phyloP scores from a whole-genome alignment of 495 filamentous ascomycete species.

The Xylaria acuta region DNA sequence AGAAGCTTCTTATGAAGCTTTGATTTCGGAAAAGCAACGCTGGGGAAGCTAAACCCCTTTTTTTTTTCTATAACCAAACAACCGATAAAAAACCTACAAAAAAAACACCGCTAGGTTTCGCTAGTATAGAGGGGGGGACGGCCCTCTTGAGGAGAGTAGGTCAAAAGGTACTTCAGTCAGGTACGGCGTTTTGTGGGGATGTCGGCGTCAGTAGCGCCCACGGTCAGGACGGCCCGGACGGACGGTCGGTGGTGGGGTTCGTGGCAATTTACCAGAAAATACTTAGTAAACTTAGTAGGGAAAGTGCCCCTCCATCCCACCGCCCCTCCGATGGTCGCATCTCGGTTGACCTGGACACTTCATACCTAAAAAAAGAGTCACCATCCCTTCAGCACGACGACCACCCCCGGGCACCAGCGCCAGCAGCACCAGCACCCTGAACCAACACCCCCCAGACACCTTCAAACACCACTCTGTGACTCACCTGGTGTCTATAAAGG shows the following conservation, averaged over 20 bases:
- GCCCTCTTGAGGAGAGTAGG: too few relatives aligned
- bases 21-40: too few relatives aligned
- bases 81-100: too few relatives aligned
- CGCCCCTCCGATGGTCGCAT: slow-evolving; percentile 19
- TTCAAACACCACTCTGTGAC: background rate
- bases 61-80: too few relatives aligned
- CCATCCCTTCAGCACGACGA: slow-evolving; percentile 4
- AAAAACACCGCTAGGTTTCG: too few relatives aligned
- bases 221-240: background rate
- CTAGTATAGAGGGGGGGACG: too few relatives aligned
- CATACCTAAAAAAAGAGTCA: slow-evolving; percentile 20
- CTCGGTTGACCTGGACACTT: background rate
- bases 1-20: too few relatives aligned
- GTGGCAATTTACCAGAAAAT: slow-evolving; percentile 21
- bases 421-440: background rate
- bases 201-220: background rate
- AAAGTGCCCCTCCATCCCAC: slow-evolving; percentile 17
- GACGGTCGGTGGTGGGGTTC: slow-evolving; percentile 19
- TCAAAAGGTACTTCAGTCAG: background rate
- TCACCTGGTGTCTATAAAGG: slow-evolving; percentile 21
- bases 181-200: background rate
- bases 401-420: background rate
- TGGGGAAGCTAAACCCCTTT: too few relatives aligned
- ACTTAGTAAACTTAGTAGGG: too few relatives aligned
- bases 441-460: background rate